Evolutionary conservation across 2,329 filamentous ascomycete species (phyloP), one percentile per base, ranked within the genome.

Genomic region (Colletotrichum sublineola): DNA sequence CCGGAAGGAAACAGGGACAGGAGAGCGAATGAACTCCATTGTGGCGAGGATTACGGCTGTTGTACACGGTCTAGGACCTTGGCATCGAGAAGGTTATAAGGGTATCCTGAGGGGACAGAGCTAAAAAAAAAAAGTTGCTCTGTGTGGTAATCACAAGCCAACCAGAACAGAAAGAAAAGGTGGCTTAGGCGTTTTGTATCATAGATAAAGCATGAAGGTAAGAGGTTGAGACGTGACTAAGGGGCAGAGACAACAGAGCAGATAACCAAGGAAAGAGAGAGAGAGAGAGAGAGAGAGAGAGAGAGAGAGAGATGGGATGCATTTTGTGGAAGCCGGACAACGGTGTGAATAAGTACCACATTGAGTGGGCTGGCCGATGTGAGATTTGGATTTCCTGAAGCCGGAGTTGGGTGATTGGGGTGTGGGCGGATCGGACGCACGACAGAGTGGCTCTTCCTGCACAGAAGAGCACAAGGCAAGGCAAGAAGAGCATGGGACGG

Each of bases 371-470:
- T 63, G 48, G 58, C 42, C 62, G 58, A 58, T 44, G 61, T 53
- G 48, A 71, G 64, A 67, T 42, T 71, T 72, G 65, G 52, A 46
- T 69, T 68, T 63, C 64, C 69, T 72, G 52, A 53, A 38, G 58
- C 65, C 44, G 65, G 69, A 72, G 65, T 68, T 55, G 58, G 52
- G 52, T 63, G 60, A 29, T 64, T 65, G 53, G 65, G 69, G 69
- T 68, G 66, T 73, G 70, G 67, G 70, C 66, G 61, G 70, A 48
- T 53, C 70, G 48, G 66, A 60, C 56, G 55, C 55, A 56, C 55
- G 14, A 61, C 46, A 44, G 48, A 58, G 57, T 46, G 65, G 56
- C 57, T 57, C 64, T 24, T 63, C 36, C 57, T 53, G 68, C 24
- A 50, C 50, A 42, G 52, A 50, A 71, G 40, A 52, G 50, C 56